Evolutionary conservation across 305 asterid genomes (phyloP).

Genomic region (Petunia hybrid): DNA sequence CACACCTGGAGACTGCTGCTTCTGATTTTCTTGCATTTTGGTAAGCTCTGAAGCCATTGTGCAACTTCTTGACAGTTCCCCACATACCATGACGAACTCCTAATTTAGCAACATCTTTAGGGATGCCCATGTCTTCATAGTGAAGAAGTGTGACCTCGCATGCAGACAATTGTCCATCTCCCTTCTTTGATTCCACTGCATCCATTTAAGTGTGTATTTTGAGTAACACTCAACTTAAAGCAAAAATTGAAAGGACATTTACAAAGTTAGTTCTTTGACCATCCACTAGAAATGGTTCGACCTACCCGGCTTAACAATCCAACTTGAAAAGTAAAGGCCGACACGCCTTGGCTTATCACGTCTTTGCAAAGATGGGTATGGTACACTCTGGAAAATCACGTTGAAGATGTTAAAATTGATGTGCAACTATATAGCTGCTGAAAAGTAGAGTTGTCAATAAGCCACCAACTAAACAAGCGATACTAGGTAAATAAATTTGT

Average conservation of each 20-base stretch:
- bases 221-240: conserved; percentile 16
- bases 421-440: neutral
- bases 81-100: conserved; percentile 99
- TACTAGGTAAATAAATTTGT: neutral
- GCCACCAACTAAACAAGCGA: neutral
- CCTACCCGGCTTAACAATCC: conserved; percentile 89
- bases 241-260: neutral
- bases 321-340: conserved; percentile 89
- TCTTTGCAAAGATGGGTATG: conserved; percentile 69
- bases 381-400: conserved; percentile 65
- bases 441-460: conserved; percentile 16
- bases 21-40: conserved; percentile 67
- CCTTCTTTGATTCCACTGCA: conserved; percentile 76
- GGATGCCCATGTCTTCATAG: conserved; percentile 98
- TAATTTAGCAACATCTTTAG: conserved; percentile 87
- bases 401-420: conserved; percentile 16
- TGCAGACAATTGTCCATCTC: conserved; percentile 77
- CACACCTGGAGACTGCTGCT: conserved; percentile 59
- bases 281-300: neutral
- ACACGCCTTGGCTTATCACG: conserved; percentile 94
- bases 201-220: neutral
- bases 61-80: conserved; percentile 93
- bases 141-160: conserved; percentile 87
- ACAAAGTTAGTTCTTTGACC: neutral
- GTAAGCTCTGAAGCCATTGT: conserved; percentile 80